Percentiles rank a stretch among this genome's conserved stretches.
Evolutionary conservation across 2,329 filamentous ascomycete species (phyloP).

Genomic region (Fusarium continuum): DNA sequence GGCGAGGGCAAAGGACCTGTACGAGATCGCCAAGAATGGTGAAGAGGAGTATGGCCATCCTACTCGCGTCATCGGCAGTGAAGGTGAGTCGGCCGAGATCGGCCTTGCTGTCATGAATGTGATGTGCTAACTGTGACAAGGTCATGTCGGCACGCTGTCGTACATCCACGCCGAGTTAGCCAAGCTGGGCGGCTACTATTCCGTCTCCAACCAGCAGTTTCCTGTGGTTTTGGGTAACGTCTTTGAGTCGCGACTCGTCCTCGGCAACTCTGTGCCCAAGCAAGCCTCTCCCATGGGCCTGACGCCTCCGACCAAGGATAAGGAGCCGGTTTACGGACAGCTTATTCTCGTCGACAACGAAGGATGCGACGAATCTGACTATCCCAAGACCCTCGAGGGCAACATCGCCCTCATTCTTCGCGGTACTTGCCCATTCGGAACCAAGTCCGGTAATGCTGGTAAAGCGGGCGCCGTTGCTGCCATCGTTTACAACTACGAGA

Average conservation of each 20-base stretch:
- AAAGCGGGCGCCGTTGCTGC: constrained; percentile 75
- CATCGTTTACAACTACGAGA: constrained; percentile 78
- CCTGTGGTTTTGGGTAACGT: constrained; percentile 69
- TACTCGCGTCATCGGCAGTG: constrained; percentile 75
- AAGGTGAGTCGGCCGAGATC: constrained; percentile 54
- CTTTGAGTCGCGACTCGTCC: constrained; percentile 64
- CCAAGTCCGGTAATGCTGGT: constrained; percentile 74
- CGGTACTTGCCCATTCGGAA: constrained; percentile 75
- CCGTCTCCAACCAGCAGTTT: constrained; percentile 70
- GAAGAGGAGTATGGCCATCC: constrained; percentile 72
- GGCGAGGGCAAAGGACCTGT: constrained; percentile 68
- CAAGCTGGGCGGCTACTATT: constrained; percentile 68
- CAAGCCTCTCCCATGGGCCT: constrained; percentile 68
- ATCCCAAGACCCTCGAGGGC: constrained; percentile 64
- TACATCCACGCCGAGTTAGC: constrained; percentile 68
- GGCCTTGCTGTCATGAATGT: not conserved
- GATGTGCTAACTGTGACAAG: constrained; percentile 48
- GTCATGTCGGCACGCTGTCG: constrained; percentile 70
- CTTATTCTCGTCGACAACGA: constrained; percentile 68
- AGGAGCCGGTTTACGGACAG: constrained; percentile 66
- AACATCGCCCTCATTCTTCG: constrained; percentile 77
- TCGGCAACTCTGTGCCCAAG: constrained; percentile 61
- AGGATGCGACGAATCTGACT: constrained; percentile 73
- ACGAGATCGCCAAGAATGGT: constrained; percentile 67
- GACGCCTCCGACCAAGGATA: constrained; percentile 70